Percentiles rank a stretch among this genome's conserved stretches.
These are phyloP conservation scores for Trichophaea hybrida DNA, from an alignment of 2,329 filamentous ascomycete species.

Conservation along the genomic window DNA sequence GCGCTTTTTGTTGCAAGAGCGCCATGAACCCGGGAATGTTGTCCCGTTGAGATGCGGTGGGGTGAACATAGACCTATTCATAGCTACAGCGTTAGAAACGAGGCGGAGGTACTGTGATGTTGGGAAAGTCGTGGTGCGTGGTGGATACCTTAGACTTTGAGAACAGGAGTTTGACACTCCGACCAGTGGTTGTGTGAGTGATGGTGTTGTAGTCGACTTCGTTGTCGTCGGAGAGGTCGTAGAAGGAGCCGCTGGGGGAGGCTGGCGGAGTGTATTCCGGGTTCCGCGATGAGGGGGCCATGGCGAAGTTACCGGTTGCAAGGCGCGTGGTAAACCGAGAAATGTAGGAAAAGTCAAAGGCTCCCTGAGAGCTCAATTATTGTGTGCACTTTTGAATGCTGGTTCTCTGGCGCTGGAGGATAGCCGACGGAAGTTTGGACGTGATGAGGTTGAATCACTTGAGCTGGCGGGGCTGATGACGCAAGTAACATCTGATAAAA, in stretches of 20 bases:
- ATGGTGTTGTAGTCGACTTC: slow-evolving; percentile 93
- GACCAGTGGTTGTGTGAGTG: slow-evolving; percentile 58
- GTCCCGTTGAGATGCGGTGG: slow-evolving; percentile 81
- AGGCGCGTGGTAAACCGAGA: too few species aligned
- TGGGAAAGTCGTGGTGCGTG: neutral
- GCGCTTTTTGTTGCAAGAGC: slow-evolving; percentile 72
- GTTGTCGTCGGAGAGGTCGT: slow-evolving; percentile 91
- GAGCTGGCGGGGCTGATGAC: too few species aligned
- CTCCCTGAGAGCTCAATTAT: too few species aligned
- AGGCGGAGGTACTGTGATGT: neutral
- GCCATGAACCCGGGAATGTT: slow-evolving; percentile 92
- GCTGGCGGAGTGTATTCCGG: slow-evolving; percentile 32
- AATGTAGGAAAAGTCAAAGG: too few species aligned
- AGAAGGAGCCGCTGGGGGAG: slow-evolving; percentile 78
- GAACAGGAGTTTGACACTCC: slow-evolving; percentile 82
- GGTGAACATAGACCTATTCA: slow-evolving; percentile 79
- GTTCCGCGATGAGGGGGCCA: neutral
- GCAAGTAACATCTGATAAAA: too few species aligned
- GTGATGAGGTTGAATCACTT: too few species aligned
- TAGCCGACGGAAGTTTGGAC: too few species aligned
- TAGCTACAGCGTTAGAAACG: slow-evolving; percentile 21
- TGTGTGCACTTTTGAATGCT: too few species aligned
- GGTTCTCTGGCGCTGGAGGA: too few species aligned
- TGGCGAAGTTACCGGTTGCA: neutral
- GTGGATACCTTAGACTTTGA: slow-evolving; percentile 83